These are phyloP conservation scores for Nemania sp. DNA, from an alignment of 2,329 filamentous ascomycete species.

Conservation along the genomic window DNA sequence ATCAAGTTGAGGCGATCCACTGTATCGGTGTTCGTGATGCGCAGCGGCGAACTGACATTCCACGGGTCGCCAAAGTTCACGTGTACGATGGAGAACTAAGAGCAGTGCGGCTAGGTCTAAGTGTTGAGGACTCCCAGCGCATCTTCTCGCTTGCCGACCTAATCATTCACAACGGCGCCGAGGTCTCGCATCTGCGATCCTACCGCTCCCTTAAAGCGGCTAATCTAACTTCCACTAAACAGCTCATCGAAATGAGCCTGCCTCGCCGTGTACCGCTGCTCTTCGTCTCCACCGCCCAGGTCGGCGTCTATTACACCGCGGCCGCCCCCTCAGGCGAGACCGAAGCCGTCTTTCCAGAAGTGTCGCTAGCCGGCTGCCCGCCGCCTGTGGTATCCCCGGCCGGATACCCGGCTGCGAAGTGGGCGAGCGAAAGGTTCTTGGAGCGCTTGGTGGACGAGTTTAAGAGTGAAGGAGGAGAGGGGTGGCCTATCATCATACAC, in stretches of 20 bases:
- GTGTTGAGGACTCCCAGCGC: constrained; percentile 36
- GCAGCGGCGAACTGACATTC: not conserved
- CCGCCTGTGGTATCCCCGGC: too few relatives aligned
- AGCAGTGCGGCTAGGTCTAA: constrained; percentile 52
- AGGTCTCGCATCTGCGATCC: constrained; percentile 44
- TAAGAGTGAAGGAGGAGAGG: too few relatives aligned
- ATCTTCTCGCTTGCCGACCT: constrained; percentile 51
- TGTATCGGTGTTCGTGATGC: constrained; percentile 36
- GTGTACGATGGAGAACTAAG: constrained; percentile 52
- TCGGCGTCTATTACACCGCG: too few relatives aligned
- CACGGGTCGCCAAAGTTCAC: constrained; percentile 43
- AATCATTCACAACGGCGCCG: constrained; percentile 62
- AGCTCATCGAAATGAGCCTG: constrained; percentile 34
- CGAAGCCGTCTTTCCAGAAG: too few relatives aligned
- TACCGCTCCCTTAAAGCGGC: constrained; percentile 42
- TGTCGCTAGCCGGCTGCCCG: too few relatives aligned
- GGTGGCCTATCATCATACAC: too few relatives aligned
- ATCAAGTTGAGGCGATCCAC: constrained; percentile 26
- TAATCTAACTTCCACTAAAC: constrained; percentile 46
- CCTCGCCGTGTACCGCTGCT: not conserved
- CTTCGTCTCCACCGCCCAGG: not conserved
- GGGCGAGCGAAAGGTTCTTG: too few relatives aligned
- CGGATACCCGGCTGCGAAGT: too few relatives aligned
- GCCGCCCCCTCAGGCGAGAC: too few relatives aligned
- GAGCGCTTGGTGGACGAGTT: too few relatives aligned